Conservation (phyloP, 306 rosid species). For the Prosopis cineraria region DNA sequence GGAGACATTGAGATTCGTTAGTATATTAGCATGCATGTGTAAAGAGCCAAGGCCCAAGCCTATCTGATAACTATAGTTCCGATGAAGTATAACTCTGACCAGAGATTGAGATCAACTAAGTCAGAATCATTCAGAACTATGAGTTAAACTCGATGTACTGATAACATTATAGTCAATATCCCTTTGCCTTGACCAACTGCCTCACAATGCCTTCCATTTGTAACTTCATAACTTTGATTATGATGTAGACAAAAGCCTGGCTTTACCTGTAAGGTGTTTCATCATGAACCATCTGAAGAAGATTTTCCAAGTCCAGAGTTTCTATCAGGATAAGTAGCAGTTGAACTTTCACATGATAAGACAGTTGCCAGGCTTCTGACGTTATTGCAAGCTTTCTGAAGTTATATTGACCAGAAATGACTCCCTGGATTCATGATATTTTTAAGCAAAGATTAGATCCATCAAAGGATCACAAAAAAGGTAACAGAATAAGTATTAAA, state of each 20-base stretch:
- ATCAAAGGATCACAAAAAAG: slow-evolving; percentile 28
- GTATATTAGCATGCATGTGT: background rate
- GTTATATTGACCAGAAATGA: slow-evolving; percentile 75
- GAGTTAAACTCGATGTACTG: background rate
- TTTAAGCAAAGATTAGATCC: slow-evolving; percentile 34
- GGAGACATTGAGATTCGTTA: slow-evolving; percentile 11
- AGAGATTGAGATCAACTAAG: background rate
- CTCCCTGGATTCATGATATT: slow-evolving; percentile 58
- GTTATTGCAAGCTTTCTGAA: slow-evolving; percentile 73
- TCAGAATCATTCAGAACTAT: background rate
- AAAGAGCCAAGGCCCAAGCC: background rate
- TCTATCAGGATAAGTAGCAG: slow-evolving; percentile 81
- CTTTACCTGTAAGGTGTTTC: slow-evolving; percentile 80
- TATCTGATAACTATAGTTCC: background rate
- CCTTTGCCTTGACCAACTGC: slow-evolving; percentile 23
- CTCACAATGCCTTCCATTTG: slow-evolving; percentile 8
- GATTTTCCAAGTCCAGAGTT: slow-evolving; percentile 81
- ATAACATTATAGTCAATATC: slow-evolving; percentile 7
- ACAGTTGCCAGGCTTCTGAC: slow-evolving; percentile 59
- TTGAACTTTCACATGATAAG: slow-evolving; percentile 75
- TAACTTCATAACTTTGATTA: slow-evolving; percentile 11
- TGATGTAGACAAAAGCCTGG: slow-evolving; percentile 34
- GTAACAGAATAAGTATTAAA: slow-evolving; percentile 18
- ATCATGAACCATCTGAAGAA: slow-evolving; percentile 96
- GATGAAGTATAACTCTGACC: background rate